Conservation (phyloP, 2,329 filamentous ascomycete genomes). For the Colletotrichum shisoi region DNA sequence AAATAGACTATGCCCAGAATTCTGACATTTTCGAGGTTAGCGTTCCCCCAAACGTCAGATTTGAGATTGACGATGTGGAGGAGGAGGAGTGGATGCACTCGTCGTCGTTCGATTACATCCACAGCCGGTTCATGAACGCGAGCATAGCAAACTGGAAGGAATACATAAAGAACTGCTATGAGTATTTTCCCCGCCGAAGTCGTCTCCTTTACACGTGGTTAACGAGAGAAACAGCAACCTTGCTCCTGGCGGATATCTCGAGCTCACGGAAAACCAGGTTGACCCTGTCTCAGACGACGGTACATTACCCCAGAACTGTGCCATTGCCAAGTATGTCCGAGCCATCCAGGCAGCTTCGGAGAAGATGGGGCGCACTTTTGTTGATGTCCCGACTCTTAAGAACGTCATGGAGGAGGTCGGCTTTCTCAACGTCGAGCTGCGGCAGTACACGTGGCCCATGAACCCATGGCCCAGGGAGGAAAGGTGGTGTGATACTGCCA, state of each 20-base stretch:
- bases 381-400: slow-evolving; percentile 7
- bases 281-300: slow-evolving; percentile 44
- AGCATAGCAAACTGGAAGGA: slow-evolving; percentile 59
- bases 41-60: slow-evolving; percentile 63
- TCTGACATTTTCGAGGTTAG: slow-evolving; percentile 39
- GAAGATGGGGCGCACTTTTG: slow-evolving; percentile 7
- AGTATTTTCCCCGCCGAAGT: slow-evolving; percentile 36
- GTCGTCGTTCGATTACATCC: slow-evolving; percentile 63
- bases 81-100: slow-evolving; percentile 61
- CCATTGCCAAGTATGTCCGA: slow-evolving; percentile 42
- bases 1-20: too few relatives aligned
- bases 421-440: slow-evolving; percentile 40
- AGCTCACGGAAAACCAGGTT: slow-evolving; percentile 47
- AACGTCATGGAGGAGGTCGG: slow-evolving; percentile 44
- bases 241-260: slow-evolving; percentile 54
- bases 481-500: background rate
- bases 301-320: slow-evolving; percentile 18
- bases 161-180: slow-evolving; percentile 57
- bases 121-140: slow-evolving; percentile 59
- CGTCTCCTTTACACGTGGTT: too few relatives aligned
- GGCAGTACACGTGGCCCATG: slow-evolving; percentile 38
- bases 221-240: slow-evolving; percentile 42
- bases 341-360: slow-evolving; percentile 1
- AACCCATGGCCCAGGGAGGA: slow-evolving; percentile 35
- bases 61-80: slow-evolving; percentile 64